Percentiles rank a stretch among this genome's conserved stretches.
These are phyloP conservation scores for Pyrenophora teres DNA, from an alignment of 2,329 filamentous ascomycete species.

Conservation along the genomic window DNA sequence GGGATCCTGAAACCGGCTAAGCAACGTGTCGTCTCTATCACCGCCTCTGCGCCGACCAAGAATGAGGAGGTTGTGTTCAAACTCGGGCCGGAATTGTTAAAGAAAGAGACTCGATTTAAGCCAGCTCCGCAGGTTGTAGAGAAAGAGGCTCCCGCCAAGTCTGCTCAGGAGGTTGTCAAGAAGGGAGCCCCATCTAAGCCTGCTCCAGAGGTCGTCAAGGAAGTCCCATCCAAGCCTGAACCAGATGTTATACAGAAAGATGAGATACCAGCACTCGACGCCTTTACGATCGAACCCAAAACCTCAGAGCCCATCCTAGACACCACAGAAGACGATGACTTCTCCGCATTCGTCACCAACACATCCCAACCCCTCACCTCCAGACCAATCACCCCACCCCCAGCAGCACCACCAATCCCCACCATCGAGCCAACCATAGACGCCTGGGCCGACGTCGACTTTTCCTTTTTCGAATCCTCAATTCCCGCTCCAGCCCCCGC, in stretches of 20 bases:
- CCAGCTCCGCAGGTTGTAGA: too few relatives aligned
- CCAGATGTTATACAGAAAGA: not conserved
- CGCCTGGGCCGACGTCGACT: constrained; percentile 22
- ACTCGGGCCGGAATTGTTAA: not conserved
- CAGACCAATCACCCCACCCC: constrained; percentile 14
- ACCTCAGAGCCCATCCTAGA: not conserved
- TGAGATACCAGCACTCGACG: not conserved
- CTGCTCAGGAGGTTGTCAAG: constrained; percentile 16
- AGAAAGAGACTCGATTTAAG: not conserved
- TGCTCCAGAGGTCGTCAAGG: not conserved
- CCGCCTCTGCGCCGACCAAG: constrained; percentile 15
- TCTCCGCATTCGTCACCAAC: constrained; percentile 5
- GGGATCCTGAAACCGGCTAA: constrained; percentile 33
- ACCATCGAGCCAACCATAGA: constrained; percentile 11
- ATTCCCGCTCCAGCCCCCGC: too few relatives aligned
- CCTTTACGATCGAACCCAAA: not conserved
- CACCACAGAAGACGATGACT: constrained; percentile 1
- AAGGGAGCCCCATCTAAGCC: not conserved
- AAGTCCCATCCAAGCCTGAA: not conserved
- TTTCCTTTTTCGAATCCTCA: constrained; percentile 40
- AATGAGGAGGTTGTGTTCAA: not conserved
- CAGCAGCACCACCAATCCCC: not conserved
- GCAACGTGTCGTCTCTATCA: not conserved
- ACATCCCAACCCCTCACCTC: not conserved
- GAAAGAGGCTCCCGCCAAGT: not conserved